Conservation (phyloP, 352 stramenopile genomes). For the Globisporangium rhizosaccharum region DNA sequence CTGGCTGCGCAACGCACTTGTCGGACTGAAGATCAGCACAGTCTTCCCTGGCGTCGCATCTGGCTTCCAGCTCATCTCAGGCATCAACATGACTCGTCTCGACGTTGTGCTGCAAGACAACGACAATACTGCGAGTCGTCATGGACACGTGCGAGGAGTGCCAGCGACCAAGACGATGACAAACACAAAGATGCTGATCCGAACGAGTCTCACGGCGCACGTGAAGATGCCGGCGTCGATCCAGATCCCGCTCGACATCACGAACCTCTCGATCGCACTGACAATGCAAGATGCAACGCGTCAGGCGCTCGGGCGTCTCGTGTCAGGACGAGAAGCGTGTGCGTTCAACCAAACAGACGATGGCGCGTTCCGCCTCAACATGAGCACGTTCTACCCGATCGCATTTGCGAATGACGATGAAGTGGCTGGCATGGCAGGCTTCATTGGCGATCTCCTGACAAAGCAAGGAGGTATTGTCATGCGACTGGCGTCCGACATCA, state of each 20-base stretch:
- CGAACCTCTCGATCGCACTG: constrained; percentile 57
- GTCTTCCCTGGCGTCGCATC: constrained; percentile 52
- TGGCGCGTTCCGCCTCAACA: constrained; percentile 66
- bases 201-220: constrained; percentile 55
- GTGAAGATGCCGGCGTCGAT: constrained; percentile 74
- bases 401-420: constrained; percentile 33
- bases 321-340: constrained; percentile 46
- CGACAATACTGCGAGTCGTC: neutral
- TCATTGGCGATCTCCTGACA: constrained; percentile 55
- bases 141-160: constrained; percentile 3
- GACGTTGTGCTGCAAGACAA: constrained; percentile 51
- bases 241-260: constrained; percentile 57
- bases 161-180: constrained; percentile 14
- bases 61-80: constrained; percentile 59
- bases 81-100: constrained; percentile 61
- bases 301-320: constrained; percentile 38
- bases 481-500: constrained; percentile 31
- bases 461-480: constrained; percentile 57
- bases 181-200: constrained; percentile 69
- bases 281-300: constrained; percentile 36
- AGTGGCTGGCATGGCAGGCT: constrained; percentile 41
- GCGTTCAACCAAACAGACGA: constrained; percentile 54
- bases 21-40: constrained; percentile 56
- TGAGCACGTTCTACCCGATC: constrained; percentile 65
- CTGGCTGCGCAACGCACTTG: constrained; percentile 57